Percentiles rank a stretch among this genome's conserved stretches.
phyloP scores from a whole-genome alignment of 2,329 filamentous ascomycete species.

The Penicillium sp. region DNA sequence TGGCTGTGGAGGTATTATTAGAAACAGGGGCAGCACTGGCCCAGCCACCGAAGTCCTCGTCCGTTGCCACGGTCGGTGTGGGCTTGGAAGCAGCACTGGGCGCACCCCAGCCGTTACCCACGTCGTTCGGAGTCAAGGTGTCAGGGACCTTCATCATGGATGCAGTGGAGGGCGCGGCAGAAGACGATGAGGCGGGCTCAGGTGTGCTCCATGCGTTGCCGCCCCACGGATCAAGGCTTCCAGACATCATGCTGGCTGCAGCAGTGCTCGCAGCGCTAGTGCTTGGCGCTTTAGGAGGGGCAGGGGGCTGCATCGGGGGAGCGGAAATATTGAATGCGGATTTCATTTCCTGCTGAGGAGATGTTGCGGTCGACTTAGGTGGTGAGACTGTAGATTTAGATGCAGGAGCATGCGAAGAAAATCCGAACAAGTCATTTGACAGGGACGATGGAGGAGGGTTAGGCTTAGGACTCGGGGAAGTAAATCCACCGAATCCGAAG shows the following conservation, averaged over 20 bases:
- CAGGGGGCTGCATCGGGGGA: slow-evolving; percentile 45
- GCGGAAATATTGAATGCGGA: slow-evolving; percentile 82
- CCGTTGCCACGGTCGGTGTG: slow-evolving; percentile 70
- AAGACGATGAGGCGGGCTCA: slow-evolving; percentile 54
- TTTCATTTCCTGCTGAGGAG: slow-evolving; percentile 45
- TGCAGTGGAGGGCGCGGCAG: slow-evolving; percentile 33
- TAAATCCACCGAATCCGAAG: slow-evolving; percentile 65
- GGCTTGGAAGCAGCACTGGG: slow-evolving; percentile 37
- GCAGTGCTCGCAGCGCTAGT: slow-evolving; percentile 46
- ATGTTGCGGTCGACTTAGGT: slow-evolving; percentile 42
- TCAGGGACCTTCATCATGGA: slow-evolving; percentile 46
- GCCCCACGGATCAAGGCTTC: slow-evolving; percentile 74
- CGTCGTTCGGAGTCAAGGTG: slow-evolving; percentile 57
- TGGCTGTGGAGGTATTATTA: slow-evolving; percentile 37
- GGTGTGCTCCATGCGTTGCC: slow-evolving; percentile 76
- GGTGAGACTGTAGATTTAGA: slow-evolving; percentile 46
- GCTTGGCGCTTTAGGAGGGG: slow-evolving; percentile 42
- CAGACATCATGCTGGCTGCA: slow-evolving; percentile 40
- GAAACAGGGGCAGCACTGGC: slow-evolving; percentile 66
- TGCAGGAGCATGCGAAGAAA: slow-evolving; percentile 54
- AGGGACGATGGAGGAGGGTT: slow-evolving; percentile 52
- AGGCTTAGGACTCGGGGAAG: slow-evolving; percentile 46
- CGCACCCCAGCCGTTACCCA: slow-evolving; percentile 64
- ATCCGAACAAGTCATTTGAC: slow-evolving; percentile 79
- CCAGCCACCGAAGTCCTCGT: slow-evolving; percentile 97